Conservation (phyloP, 768 basidiomycete genomes). For the Asterophora parasitica region DNA sequence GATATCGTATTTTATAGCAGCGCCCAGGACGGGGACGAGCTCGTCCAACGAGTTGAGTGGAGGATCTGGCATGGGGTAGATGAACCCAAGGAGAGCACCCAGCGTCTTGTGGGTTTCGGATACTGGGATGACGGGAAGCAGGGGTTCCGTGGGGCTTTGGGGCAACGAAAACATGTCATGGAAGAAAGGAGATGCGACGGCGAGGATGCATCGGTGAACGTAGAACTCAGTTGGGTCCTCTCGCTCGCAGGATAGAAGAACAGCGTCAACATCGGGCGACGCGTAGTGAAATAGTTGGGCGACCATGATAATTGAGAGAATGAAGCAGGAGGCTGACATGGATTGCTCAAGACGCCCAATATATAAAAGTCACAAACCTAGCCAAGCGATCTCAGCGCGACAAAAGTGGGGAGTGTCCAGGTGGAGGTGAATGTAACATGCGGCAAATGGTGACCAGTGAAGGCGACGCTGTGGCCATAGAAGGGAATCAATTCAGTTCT, state of each 20-base stretch:
- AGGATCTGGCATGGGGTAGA: slow-evolving; percentile 62
- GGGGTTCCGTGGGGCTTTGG: slow-evolving; percentile 29
- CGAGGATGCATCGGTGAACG: slow-evolving; percentile 59
- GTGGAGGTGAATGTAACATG: background rate
- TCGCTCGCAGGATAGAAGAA: slow-evolving; percentile 40
- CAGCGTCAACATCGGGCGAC: slow-evolving; percentile 46
- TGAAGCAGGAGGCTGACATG: slow-evolving; percentile 10
- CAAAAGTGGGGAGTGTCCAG: slow-evolving; percentile 6
- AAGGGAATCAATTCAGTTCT: slow-evolving; percentile 3
- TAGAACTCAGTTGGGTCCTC: slow-evolving; percentile 43
- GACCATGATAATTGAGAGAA: slow-evolving; percentile 11
- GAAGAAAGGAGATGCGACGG: slow-evolving; percentile 65
- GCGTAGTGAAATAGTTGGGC: slow-evolving; percentile 37
- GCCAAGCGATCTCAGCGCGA: slow-evolving; percentile 2
- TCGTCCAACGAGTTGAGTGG: slow-evolving; percentile 46
- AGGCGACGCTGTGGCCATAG: background rate
- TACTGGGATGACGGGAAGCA: slow-evolving; percentile 47
- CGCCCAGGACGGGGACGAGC: slow-evolving; percentile 43
- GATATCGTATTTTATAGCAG: slow-evolving; percentile 65
- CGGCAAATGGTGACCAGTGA: slow-evolving; percentile 1
- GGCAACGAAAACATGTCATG: slow-evolving; percentile 63
- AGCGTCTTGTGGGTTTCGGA: slow-evolving; percentile 45
- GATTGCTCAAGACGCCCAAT: background rate
- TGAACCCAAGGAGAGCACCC: slow-evolving; percentile 48
- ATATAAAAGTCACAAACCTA: slow-evolving; percentile 8